These are phyloP conservation scores for Plectosphaerella cucumerina DNA, from an alignment of 2,329 filamentous ascomycete genomes.

Conservation along the genomic window DNA sequence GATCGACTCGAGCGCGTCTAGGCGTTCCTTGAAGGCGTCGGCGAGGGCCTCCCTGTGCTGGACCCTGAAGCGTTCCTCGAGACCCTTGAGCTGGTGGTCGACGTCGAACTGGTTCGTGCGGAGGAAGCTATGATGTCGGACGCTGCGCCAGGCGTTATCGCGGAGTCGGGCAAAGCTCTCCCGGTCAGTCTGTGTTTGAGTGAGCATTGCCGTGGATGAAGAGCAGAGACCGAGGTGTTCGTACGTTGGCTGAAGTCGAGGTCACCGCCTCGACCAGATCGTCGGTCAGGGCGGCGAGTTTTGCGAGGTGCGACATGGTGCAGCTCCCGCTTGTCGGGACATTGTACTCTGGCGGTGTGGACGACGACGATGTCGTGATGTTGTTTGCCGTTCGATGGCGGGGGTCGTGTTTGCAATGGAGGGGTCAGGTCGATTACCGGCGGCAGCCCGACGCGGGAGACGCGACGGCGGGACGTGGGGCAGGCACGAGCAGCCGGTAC, in stretches of 20 bases:
- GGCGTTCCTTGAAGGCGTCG: constrained; percentile 58
- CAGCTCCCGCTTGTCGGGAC: neutral
- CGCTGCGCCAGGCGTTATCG: constrained; percentile 44
- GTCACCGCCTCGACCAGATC: constrained; percentile 66
- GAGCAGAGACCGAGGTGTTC: neutral
- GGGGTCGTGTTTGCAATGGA: no score
- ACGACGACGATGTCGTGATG: no score
- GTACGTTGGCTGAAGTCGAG: constrained; percentile 48
- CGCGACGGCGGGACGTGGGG: neutral
- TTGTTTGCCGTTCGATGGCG: no score
- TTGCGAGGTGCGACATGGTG: constrained; percentile 67
- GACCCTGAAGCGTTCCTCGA: constrained; percentile 84
- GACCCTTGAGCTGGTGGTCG: constrained; percentile 57
- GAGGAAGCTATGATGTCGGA: constrained; percentile 53
- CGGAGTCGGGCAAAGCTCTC: constrained; percentile 38
- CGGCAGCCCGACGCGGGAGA: neutral
- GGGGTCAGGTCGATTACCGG: no score
- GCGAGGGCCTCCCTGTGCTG: constrained; percentile 76
- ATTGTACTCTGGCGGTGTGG: neutral
- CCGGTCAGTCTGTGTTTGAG: constrained; percentile 17
- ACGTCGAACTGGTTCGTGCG: constrained; percentile 76
- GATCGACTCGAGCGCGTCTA: constrained; percentile 53
- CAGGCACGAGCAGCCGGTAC: no score
- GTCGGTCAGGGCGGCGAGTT: constrained; percentile 60
- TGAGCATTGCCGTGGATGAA: constrained; percentile 1